Base-by-base conservation (phyloP, 805 yeast species). In the Henningerozyma blattae region DNA sequence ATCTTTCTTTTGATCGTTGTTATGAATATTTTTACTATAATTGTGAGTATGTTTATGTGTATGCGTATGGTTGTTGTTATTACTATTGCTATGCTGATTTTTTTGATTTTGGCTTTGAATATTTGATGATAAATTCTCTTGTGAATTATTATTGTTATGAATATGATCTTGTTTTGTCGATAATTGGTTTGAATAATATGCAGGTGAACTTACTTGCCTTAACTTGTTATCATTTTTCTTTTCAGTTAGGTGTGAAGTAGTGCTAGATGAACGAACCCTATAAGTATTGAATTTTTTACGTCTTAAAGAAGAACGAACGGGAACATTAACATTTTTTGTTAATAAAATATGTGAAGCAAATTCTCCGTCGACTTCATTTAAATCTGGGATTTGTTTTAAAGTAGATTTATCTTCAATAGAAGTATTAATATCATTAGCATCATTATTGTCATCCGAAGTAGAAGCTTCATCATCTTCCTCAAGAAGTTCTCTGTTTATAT, bases 201-300 rank as follows among this genome's bases (percentile, higher is more conserved):
- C n/a, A 27, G 10, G 31, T 15, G 1, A 27, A 27, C 16, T 18
- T 27, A 15, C n/a, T 20, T 10, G 31, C 15, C 9, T 22, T 16
- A 13, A 27, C 14, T 5, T 25, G 22, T 13, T n/a, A n/a, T 19
- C 26, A 13, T 18, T 16, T 9, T 15, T n/a, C n/a, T n/a, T n/a
- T n/a, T n/a, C 19, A 14, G 18, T 7, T 30, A 30, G 22, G 9
- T 24, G 4, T 26, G 28, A 7, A 28, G 15, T 22, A 27, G 16
- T 33, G 14, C 36, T 41, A 40, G 51, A 34, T 34, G 52, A 43
- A 33, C 59, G 63, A 48, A 62, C 57, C 41, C 70, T 58, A 44
- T 68, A 68, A 1, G 70, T 64, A 19, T 68, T 61, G 64, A 71
- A 65, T 43, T 65, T 56, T 36, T 67, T 61, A 47, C 73, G 61